Percentiles rank a stretch among this genome's conserved stretches.
These are phyloP conservation scores for Quambalaria eucalypti DNA, from an alignment of 1,284 basidiomycete species.

Conservation along the genomic window DNA sequence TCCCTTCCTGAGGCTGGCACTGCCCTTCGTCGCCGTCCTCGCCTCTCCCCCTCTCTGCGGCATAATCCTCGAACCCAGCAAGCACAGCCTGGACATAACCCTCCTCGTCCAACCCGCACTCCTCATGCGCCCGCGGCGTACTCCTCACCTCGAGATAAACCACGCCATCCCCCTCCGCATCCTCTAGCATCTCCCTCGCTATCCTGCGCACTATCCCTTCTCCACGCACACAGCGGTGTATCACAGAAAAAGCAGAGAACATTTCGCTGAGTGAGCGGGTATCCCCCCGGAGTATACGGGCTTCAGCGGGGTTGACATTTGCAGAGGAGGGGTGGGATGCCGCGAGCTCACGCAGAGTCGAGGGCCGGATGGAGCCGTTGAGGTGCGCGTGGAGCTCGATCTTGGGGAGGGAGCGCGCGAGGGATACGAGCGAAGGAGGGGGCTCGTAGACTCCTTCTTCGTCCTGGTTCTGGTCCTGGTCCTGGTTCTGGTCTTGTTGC, in stretches of 20 bases:
- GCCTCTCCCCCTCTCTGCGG: too few relatives aligned
- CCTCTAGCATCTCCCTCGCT: conserved; percentile 14
- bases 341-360: conserved; percentile 14
- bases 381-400: conserved; percentile 29
- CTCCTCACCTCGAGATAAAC: conserved; percentile 24
- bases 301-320: neutral
- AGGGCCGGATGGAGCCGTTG: conserved; percentile 20
- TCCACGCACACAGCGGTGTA: conserved; percentile 15
- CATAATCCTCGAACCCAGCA: conserved; percentile 5
- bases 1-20: too few relatives aligned
- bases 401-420: conserved; percentile 11
- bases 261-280: conserved; percentile 15
- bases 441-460: neutral
- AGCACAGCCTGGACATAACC: conserved; percentile 12
- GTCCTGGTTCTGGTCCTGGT: too few relatives aligned
- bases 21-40: too few relatives aligned
- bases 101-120: neutral
- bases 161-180: conserved; percentile 18
- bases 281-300: conserved; percentile 8
- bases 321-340: conserved; percentile 2
- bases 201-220: conserved; percentile 9
- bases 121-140: conserved; percentile 10
- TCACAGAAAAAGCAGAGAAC: conserved; percentile 17
- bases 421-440: neutral
- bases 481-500: too few relatives aligned